Percentiles rank a stretch among this genome's conserved stretches.
Conservation (phyloP, 768 basidiomycete genomes). For the Tephrocybe rancida region DNA sequence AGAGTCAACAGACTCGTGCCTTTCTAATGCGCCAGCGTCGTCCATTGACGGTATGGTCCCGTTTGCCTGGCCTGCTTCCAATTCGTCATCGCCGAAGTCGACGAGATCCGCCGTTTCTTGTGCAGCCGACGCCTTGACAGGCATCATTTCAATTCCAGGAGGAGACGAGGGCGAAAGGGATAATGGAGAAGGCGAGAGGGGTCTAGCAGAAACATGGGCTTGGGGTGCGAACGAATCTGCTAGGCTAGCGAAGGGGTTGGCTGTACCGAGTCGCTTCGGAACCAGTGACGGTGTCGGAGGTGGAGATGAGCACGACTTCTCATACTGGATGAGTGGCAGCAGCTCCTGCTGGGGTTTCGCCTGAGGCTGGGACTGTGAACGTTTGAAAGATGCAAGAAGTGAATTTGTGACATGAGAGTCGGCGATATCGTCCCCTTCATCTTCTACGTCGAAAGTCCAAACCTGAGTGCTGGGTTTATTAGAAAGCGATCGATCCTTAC, state of each 20-base stretch:
- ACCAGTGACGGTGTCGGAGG: constrained; percentile 1
- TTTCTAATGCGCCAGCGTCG: neutral
- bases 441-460: constrained; percentile 19
- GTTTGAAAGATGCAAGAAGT: constrained; percentile 17
- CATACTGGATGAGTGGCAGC: constrained; percentile 10
- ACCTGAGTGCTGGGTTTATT: constrained; percentile 1
- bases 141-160: constrained; percentile 8
- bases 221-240: constrained; percentile 7
- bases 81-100: constrained; percentile 6
- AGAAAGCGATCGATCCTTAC: neutral
- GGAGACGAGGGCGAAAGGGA: constrained; percentile 12
- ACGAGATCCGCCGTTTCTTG: constrained; percentile 1
- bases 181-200: constrained; percentile 6
- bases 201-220: neutral
- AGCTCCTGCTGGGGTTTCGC: neutral
- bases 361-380: neutral
- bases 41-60: neutral
- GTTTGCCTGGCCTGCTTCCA: neutral
- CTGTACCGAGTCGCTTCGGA: constrained; percentile 7
- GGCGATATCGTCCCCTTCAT: constrained; percentile 11
- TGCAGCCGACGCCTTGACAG: neutral
- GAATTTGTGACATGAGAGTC: constrained; percentile 6
- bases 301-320: neutral
- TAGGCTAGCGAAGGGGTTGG: constrained; percentile 13
- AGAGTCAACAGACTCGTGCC: neutral